phyloP scores from a whole-genome alignment of 139 green algal species.

The Closterium sp. region DNA sequence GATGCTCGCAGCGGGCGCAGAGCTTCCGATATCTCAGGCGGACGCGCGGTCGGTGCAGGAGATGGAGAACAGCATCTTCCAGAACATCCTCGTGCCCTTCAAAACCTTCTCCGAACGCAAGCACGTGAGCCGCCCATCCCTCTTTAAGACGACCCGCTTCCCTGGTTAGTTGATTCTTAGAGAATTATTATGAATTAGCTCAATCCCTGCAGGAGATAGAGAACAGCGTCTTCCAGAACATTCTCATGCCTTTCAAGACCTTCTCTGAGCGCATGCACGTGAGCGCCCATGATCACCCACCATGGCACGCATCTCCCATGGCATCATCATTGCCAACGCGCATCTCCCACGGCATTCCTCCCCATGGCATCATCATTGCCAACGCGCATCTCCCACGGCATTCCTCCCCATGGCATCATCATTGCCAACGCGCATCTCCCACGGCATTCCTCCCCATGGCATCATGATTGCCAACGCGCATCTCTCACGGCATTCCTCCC shows the following conservation, averaged over 20 bases:
- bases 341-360: too few relatives aligned
- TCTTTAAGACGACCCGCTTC: neutral
- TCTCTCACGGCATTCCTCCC: too few relatives aligned
- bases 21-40: neutral
- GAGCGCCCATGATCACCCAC: too few relatives aligned
- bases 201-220: neutral
- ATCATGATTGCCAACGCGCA: too few relatives aligned
- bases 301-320: too few relatives aligned
- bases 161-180: neutral
- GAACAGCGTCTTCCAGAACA: neutral
- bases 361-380: too few relatives aligned
- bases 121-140: neutral
- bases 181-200: neutral
- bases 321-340: too few relatives aligned
- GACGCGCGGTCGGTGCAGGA: neutral
- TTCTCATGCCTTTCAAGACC: neutral
- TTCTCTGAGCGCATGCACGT: neutral
- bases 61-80: neutral
- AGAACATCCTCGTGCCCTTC: neutral
- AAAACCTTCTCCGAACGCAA: constrained; percentile 9
- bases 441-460: too few relatives aligned
- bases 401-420: too few relatives aligned
- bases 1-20: neutral
- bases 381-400: too few relatives aligned
- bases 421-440: too few relatives aligned